phyloP scores from a whole-genome alignment of 1,139 yeast genomes.

The Candida glucosophila region DNA sequence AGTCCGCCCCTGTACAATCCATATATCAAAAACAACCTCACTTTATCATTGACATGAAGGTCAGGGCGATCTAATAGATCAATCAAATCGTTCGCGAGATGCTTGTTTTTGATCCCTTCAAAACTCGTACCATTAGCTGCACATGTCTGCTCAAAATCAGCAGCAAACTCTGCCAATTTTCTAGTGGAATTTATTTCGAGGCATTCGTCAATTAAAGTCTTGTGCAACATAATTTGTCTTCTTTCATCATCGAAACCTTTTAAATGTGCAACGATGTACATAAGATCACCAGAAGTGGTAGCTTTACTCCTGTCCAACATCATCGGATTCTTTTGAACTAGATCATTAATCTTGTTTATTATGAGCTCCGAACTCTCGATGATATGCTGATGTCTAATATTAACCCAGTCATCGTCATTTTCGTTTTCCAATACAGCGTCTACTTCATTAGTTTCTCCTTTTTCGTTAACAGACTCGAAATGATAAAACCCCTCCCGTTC shows the following conservation, averaged over 20 bases:
- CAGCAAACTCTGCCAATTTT: conserved; percentile 50
- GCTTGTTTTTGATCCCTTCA: conserved; percentile 60
- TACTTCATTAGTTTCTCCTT: conserved; percentile 40
- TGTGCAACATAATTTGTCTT: conserved; percentile 51
- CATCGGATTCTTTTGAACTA: conserved; percentile 65
- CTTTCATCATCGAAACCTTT: conserved; percentile 64
- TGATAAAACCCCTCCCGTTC: conserved; percentile 50
- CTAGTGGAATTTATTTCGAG: conserved; percentile 43
- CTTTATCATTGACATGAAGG: conserved; percentile 52
- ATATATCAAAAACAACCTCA: conserved; percentile 71
- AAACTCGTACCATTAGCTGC: conserved; percentile 66
- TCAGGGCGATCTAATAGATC: conserved; percentile 46
- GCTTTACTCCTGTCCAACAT: conserved; percentile 58
- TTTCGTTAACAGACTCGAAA: conserved; percentile 55
- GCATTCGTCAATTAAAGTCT: conserved; percentile 51
- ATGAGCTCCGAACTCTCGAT: conserved; percentile 66
- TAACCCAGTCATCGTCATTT: conserved; percentile 68
- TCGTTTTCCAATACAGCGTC: conserved; percentile 44
- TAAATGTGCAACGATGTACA: conserved; percentile 59
- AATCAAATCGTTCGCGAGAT: conserved; percentile 60
- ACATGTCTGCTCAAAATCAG: conserved; percentile 68
- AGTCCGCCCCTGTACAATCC: conserved; percentile 82
- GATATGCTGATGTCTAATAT: conserved; percentile 68
- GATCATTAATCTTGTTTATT: conserved; percentile 52
- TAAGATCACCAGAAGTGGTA: conserved; percentile 49